Evolutionary conservation across 345 rosid genomes (phyloP), one percentile per base, ranked within the genome.

Genomic region (Salix exigua): DNA sequence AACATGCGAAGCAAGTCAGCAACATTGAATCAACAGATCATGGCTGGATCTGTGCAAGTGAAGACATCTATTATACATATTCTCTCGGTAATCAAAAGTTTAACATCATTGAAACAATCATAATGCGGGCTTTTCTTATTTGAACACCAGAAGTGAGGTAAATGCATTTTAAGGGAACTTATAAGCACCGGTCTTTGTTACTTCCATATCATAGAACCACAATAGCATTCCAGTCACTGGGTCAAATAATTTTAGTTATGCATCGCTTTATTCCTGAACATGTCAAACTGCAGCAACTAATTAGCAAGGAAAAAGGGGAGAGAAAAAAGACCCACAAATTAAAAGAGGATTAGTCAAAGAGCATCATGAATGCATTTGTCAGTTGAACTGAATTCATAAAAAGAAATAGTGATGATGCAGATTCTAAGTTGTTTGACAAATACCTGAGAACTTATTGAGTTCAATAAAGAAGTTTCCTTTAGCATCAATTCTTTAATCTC

Each of bases 401-500:
- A 69, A n/a, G 31, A 25, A 0, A 10, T 33, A 30, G 33, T 23
- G 14, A 53, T 6, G 60, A 53, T 60, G 18, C 37, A 80, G 66
- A 61, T 46, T 62, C 25, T 77, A 68, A 71, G 26, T 48, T 58
- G 66, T 68, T 38, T 68, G 53, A 66, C 14, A 5, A 61, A 50
- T 81, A 91, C 97, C 97, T 90, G 97, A 40, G 94, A 88, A 82
- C 87, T 88, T 73, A 92, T 88, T 19, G 97, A 95, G 80, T 89
- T 90, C 77, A 92, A 76, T 73, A 95, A 87, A 21, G 95, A 91
- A 25, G 85, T 90, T 84, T 95, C 97, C 82, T 95, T 95, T 58
- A 88, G 90, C 97, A 91, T 92, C 83, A 90, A 82, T 53, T 92
- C 96, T 82, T 94, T 95, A 73, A 88, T 90, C 79, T 90, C 97